Evolutionary conservation across 106 monocot species (phyloP), one percentile per base, ranked within the genome.

Genomic region (Dendrobium huoshanense): DNA sequence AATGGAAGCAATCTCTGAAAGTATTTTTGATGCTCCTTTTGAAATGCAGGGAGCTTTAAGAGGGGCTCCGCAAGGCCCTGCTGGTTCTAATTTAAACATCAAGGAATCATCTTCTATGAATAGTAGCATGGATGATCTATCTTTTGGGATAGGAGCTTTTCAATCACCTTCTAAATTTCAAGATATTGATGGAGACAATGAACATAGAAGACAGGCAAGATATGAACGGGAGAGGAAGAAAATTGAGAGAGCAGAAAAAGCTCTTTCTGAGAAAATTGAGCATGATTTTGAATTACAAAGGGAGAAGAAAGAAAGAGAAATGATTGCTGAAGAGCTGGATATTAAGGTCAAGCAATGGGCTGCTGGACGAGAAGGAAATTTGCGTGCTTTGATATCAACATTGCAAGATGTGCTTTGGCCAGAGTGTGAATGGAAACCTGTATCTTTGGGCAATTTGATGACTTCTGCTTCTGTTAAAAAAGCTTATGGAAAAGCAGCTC

Each of bases 381-480:
- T 58, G n/a, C 58, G 58, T 18, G 18, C 58, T 58, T 58, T 58
- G 58, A 17, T 58, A 17, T 58, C 58, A 58, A 58, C 58, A 18
- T n/a, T 58, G 58, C 58, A 58, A 5, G 18, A 58, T 58, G 27
- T 72, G 13, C 72, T 72, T 72, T 72, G 72, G 72, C 72, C 72
- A 13, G 72, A 72, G 72, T 72, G 72, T 13, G 72, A 22, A 37
- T 72, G 72, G 72, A 17, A 72, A 37, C 72, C 72, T 29, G 16
- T 72, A 72, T 72, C 72, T 37, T 72, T 72, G 72, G 37, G 33
- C 16, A 40, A 72, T 72, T 72, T 72, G 72, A 72, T 72, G 37
- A 72, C 72, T 72, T 27, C 33, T 31, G 22, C 72, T 72, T 24
- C 72, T 8, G 72, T 72, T 27, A 72, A 72, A 29, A 72, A 72